Conservation (phyloP, 441 rosid species). For the Metrosideros polymorpha region DNA sequence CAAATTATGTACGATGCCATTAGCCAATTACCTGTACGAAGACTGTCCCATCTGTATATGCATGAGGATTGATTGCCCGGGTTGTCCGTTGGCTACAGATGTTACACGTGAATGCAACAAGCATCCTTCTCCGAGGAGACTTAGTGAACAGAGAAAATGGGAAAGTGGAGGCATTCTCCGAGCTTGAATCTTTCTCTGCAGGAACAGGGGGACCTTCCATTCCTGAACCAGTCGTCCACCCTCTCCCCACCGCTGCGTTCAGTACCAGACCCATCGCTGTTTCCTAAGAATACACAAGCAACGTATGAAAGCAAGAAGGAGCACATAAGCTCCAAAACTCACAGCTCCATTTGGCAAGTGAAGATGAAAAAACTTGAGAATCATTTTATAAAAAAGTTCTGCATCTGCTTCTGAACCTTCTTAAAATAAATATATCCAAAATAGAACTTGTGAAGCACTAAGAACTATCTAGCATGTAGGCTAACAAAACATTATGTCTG, state of each 20-base stretch:
- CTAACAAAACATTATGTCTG: not conserved
- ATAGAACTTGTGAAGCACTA: not conserved
- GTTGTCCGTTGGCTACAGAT: conserved; percentile 11
- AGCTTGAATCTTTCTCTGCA: not conserved
- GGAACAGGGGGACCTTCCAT: not conserved
- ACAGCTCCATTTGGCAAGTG: not conserved
- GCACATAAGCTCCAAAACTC: not conserved
- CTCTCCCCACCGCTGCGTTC: not conserved
- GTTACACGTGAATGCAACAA: conserved; percentile 8
- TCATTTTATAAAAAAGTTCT: not conserved
- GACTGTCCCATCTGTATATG: conserved; percentile 10
- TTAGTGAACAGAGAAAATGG: conserved; percentile 5
- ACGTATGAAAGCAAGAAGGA: not conserved
- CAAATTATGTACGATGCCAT: not conserved
- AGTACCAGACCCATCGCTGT: not conserved
- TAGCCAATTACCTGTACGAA: conserved; percentile 5
- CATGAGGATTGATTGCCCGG: conserved; percentile 12
- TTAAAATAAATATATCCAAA: not conserved
- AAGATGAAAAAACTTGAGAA: not conserved
- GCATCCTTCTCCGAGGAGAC: conserved; percentile 8
- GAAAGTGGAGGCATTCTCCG: not conserved
- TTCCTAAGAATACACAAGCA: not conserved
- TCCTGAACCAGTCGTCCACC: not conserved
- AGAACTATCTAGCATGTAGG: not conserved
- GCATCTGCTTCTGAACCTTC: not conserved